A percentile compares a stretch with the other conserved stretches of the same genome.
phyloP scores from a whole-genome alignment of 345 rosid species.

The Pelargonium nanum region DNA sequence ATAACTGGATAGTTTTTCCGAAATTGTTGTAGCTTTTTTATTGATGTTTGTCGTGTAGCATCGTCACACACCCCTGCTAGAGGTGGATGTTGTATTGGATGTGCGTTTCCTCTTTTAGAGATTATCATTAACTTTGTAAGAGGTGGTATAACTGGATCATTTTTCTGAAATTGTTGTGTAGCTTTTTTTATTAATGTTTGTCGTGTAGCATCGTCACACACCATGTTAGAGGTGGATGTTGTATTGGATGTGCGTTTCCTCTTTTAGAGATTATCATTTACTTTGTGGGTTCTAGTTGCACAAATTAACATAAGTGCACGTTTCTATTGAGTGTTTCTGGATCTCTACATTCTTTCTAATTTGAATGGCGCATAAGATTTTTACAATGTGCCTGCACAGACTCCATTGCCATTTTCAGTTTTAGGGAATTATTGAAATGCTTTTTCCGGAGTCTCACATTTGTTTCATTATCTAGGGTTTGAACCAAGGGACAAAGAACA shows the following conservation, averaged over 20 bases:
- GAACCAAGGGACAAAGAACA: constrained; percentile 44
- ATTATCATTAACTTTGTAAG: neutral
- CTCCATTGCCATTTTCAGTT: neutral
- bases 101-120: neutral
- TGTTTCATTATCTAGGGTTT: constrained; percentile 35
- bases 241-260: neutral
- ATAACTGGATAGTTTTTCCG: neutral
- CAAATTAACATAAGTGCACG: too few species aligned
- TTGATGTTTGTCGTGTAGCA: neutral
- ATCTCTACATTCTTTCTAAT: too few species aligned
- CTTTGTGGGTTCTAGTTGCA: too few species aligned
- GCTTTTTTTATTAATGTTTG: neutral
- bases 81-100: neutral
- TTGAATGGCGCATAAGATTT: neutral
- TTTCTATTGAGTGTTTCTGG: too few species aligned
- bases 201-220: neutral
- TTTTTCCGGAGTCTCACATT: neutral
- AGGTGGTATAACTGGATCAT: neutral
- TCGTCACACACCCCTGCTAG: neutral
- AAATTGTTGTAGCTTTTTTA: neutral
- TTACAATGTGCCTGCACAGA: neutral
- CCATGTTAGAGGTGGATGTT: neutral
- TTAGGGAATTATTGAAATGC: neutral
- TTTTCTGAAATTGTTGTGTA: neutral
- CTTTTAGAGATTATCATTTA: neutral